Percentiles rank a stretch among this genome's conserved stretches.
These are phyloP conservation scores for Fusarium nisikadoi DNA, from an alignment of 2,329 filamentous ascomycete genomes.

Conservation along the genomic window DNA sequence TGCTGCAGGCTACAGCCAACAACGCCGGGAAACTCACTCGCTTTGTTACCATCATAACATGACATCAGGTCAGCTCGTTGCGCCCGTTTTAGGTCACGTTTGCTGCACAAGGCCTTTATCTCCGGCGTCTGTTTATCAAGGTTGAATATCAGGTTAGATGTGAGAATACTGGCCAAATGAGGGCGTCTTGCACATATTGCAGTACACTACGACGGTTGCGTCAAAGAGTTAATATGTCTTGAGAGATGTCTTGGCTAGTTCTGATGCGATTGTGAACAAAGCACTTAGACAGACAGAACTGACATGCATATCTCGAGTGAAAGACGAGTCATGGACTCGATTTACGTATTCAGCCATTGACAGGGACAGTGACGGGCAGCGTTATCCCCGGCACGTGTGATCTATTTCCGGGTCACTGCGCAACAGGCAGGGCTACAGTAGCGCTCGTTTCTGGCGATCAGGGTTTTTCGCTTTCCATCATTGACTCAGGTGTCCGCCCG, in stretches of 20 bases:
- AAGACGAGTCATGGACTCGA: slow-evolving; percentile 9
- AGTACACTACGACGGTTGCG: neutral
- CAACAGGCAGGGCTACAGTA: slow-evolving; percentile 9
- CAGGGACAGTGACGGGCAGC: neutral
- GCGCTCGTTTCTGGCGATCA: slow-evolving; percentile 33
- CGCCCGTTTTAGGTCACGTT: slow-evolving; percentile 28
- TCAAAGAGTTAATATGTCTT: neutral
- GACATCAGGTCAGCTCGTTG: slow-evolving; percentile 38
- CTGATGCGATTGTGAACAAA: slow-evolving; percentile 20
- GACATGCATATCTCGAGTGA: neutral
- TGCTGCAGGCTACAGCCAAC: neutral
- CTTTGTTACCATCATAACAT: slow-evolving; percentile 29
- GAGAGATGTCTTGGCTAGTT: neutral
- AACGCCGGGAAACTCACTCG: slow-evolving; percentile 16
- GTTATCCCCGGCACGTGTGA: slow-evolving; percentile 28
- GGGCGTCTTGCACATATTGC: neutral
- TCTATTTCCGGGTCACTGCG: slow-evolving; percentile 33
- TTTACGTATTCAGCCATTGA: slow-evolving; percentile 19
- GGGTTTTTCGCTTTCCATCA: slow-evolving; percentile 23
- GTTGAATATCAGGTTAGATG: neutral
- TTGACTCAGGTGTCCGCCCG: slow-evolving; percentile 4
- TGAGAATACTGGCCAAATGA: neutral
- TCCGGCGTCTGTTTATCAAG: slow-evolving; percentile 17
- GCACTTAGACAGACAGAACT: neutral
- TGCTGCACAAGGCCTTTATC: slow-evolving; percentile 31